These are phyloP conservation scores for Colletotrichum trifolii DNA, from an alignment of 2,329 filamentous ascomycete genomes.

Conservation along the genomic window DNA sequence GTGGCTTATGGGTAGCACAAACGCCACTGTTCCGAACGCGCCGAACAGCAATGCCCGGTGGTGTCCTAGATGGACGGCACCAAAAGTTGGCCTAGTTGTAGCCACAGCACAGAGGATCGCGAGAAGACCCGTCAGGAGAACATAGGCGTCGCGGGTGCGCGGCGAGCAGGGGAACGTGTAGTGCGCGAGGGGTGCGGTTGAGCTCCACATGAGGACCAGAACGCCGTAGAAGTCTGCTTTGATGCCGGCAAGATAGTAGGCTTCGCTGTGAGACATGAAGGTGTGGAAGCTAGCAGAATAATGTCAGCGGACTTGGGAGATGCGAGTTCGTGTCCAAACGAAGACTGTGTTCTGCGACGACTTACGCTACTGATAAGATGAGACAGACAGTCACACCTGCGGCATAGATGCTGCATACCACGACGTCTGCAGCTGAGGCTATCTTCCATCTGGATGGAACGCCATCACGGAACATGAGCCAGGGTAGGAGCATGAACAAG, in stretches of 20 bases:
- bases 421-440: constrained; percentile 50
- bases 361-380: constrained; percentile 55
- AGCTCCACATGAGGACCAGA: constrained; percentile 70
- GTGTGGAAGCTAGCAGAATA: constrained; percentile 61
- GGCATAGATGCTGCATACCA: constrained; percentile 56
- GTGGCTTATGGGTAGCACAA: constrained; percentile 30
- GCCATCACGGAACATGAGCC: constrained; percentile 49
- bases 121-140: constrained; percentile 47
- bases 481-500: constrained; percentile 51
- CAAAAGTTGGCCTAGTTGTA: constrained; percentile 21
- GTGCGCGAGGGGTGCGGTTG: constrained; percentile 68
- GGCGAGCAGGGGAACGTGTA: constrained; percentile 58
- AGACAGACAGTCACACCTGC: constrained; percentile 58
- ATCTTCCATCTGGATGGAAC: constrained; percentile 49
- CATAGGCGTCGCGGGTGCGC: constrained; percentile 49
- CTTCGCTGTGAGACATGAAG: constrained; percentile 64
- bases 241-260: constrained; percentile 62
- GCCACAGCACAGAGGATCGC: constrained; percentile 48
- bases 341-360: not conserved
- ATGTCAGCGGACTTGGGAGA: not conserved
- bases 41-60: constrained; percentile 31
- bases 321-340: not conserved
- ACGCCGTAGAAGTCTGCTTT: constrained; percentile 72
- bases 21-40: constrained; percentile 21
- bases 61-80: constrained; percentile 33